Percentiles rank a stretch among this genome's conserved stretches.
phyloP scores from a whole-genome alignment of 2,329 filamentous ascomycete species.

The Aspergillus oerlinghausenensis region DNA sequence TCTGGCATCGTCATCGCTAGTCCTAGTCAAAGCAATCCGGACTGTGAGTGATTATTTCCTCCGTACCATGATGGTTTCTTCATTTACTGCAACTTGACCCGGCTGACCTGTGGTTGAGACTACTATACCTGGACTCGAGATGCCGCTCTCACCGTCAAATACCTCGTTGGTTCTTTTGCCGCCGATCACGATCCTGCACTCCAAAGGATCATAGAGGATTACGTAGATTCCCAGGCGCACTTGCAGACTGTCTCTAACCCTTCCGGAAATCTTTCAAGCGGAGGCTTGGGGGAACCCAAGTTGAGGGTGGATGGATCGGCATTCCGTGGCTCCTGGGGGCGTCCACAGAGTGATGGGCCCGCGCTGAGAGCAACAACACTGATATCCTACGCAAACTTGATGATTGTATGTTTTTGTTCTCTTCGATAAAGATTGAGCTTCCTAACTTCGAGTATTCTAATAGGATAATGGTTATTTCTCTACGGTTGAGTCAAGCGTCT shows the following conservation, averaged over 20 bases:
- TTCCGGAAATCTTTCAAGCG: constrained; percentile 52
- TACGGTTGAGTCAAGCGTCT: constrained; percentile 54
- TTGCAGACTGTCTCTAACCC: constrained; percentile 66
- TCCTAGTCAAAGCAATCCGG: constrained; percentile 50
- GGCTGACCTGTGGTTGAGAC: constrained; percentile 44
- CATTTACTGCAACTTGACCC: not conserved
- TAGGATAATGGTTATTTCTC: constrained; percentile 49
- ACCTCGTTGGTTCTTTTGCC: constrained; percentile 60
- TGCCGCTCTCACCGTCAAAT: constrained; percentile 66
- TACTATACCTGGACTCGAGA: constrained; percentile 78
- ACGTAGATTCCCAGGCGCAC: constrained; percentile 61
- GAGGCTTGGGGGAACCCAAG: constrained; percentile 67
- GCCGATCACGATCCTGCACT: constrained; percentile 55
- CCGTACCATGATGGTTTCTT: not conserved
- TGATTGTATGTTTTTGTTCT: constrained; percentile 43
- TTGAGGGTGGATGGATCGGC: constrained; percentile 61
- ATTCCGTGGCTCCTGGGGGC: constrained; percentile 65
- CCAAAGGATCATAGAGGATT: constrained; percentile 62
- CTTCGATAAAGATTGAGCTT: not conserved
- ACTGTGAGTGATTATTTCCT: constrained; percentile 43
- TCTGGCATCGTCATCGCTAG: constrained; percentile 54
- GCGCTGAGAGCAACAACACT: constrained; percentile 70
- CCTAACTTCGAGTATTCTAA: not conserved
- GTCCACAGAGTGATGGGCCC: constrained; percentile 76
- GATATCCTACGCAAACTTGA: constrained; percentile 68